Base-by-base conservation (phyloP, 1,284 basidiomycete genomes). In the Exsudoporus floridanus region DNA sequence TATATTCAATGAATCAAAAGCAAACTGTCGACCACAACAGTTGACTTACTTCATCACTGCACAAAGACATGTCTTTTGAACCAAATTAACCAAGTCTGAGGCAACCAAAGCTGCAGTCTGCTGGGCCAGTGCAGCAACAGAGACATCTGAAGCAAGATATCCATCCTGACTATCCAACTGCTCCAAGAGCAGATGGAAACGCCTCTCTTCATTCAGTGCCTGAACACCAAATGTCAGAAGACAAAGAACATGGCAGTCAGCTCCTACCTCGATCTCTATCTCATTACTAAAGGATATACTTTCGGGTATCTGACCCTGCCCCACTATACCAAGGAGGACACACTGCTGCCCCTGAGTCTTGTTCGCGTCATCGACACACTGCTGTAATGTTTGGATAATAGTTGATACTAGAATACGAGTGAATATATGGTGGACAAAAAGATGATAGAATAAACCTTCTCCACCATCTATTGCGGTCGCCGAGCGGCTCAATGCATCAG, bases 61-160 rank as follows among this genome's bases (percentile, higher is more conserved):
- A 37, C 78, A 76, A 25, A 82, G 73, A 48, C 78, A 76, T 0
- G 93, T 84, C 33, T 85, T 81, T 28, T 70, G 70, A 1, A 92
- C 81, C 1, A 99, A 77, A 58, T 90, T 81, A 12, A 77, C 78
- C 5, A 99, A 77, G 70, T 99, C 96, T 12, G 79, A 82, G 1
- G 94, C 91, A 34, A 94, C 84, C 10, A 99, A 77, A 2, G 94
- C 94, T 8, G 97, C 97, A 3, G 95, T 97, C 68, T 97, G 92
- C 5, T 84, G 83, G 4, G 97, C 94, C 5, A 99, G 67, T 14
- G 74, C 71, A 41, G 75, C 71, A 25, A 95, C 59, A 12, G 88
- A 88, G 1, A 97, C 87, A 71, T 99, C 97, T 0, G 88, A 81
- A 0, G 87, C 83, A 25, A 96, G 65, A 0, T 67, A 56, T 30